Base-by-base conservation (phyloP, 164 flowering plant species). In the Tinospora cordifolia region DNA sequence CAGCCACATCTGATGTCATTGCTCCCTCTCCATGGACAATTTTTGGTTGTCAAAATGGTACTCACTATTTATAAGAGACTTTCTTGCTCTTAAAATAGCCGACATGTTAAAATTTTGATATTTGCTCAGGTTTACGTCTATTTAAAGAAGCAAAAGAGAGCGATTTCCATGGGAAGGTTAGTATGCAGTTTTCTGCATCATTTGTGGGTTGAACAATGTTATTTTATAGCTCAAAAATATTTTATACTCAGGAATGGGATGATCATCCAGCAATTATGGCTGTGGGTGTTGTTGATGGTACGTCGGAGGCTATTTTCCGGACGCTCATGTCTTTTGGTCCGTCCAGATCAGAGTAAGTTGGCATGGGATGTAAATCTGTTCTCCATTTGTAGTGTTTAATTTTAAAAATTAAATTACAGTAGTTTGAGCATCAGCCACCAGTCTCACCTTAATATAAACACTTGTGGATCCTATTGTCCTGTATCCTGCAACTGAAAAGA, bases 221-320 rank as follows among this genome's bases (percentile, higher is more conserved):
- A 34, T 36, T 60, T 49, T 36, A 19, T 72, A n/a, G 36, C 79
- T 81, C 68, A 77, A 72, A 62, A 62, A 6, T 70, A 22, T 72
- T 34, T 38, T 69, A 2, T 81, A 40, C 38, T 79, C 80, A 85
- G 95, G 74, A 81, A 30, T 85, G 92, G 92, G 91, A 86, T 79
- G 92, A 91, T 76, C 90, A 88, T 84, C 97, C 98, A 30, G 97
- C 96, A 75, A 87, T 86, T 82, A 93, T 93, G 98, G 96, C 98
- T 21, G 94, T 93, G 21, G 97, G 98, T 51, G 86, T 90, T 59
- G 86, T 91, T 71, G 90, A 87, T 78, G 96, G 87, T 74, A 75
- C 91, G 76, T 85, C 97, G 68, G 97, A 93, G 81, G 90, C 82
- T 64, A 83, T 91, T 72, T 93, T 91, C 74, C 87, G 74, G 51